Evolutionary conservation across 1,139 yeast genomes (phyloP), one percentile per base, ranked within the genome.

Genomic region (Yamadazyma songkhlaensis): DNA sequence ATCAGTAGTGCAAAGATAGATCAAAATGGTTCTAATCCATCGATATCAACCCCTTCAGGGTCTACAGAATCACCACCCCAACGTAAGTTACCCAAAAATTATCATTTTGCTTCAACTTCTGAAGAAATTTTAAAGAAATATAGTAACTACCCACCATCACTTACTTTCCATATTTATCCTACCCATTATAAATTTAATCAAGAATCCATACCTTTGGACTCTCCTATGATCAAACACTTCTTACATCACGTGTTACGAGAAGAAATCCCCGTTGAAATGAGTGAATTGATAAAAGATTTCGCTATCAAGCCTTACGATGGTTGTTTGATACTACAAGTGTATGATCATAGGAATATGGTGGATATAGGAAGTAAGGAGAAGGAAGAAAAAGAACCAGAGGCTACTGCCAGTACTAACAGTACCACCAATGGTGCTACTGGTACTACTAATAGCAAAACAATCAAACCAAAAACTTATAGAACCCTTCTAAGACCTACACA

Each of bases 121-220:
- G 84, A 79, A 44, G 86, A 83, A 34, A 72, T 92, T n/a, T 63
- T 92, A 48, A 75, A 78, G 43, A 90, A 89, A 55, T 89, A 82
- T 55, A 81, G 84, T 43, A 79, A 80, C 43, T 79, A 77, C 45
- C 87, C 94, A 6, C 86, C 97, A 9, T 85, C 95, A 32, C 60
- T 92, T 42, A 94, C 83, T 44, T 80, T 92, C 49, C 97, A 92
- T 53, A 88, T 92, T 27, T 90, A 85, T 59, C 95, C 87, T 49
- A 86, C 87, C 35, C 95, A 90, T 59, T 92, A 81, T 57, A 74
- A 94, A 44, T 88, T 84, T 62, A 85, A 85, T 42, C 73, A 57
- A 42, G 85, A 81, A 52, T 95, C 94, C 36, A 79, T 92, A 35
- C 95, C 95, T 15, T 84, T 85, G 53, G 76, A 76, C 50, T 84